Evolutionary conservation across 306 rosid genomes (phyloP), one percentile per base, ranked within the genome.

Genomic region (Alnus rubra): DNA sequence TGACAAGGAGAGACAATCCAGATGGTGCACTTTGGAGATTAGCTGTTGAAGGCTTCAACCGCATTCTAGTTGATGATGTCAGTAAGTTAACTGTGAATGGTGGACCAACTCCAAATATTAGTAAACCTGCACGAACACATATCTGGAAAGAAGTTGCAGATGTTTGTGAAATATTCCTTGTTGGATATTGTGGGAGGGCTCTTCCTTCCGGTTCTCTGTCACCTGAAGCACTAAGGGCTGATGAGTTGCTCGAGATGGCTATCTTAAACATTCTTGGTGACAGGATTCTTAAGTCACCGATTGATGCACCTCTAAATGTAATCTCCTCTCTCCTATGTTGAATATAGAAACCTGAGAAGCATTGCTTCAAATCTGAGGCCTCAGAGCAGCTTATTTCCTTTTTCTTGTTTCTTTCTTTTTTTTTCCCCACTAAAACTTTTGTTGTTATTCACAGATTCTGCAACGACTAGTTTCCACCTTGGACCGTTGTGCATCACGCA

Each of bases 121-220:
- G 90, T 77, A 92, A 85, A 86, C 85, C 91, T 84, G 90, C 89
- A 78, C 85, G 92, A 84, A 88, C 90, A 74, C 89, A 92, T 71
- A 84, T 90, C 82, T 95, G 98, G 98, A 92, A 95, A 85, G 98
- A 95, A 85, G 91, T 95, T 84, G 95, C 98, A 0, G 98, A 95
- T 78, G 88, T 92, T 74, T 95, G 90, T 85, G 98, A 95, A 82
- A 85, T 92, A 84, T 95, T 95, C 90, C 93, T 95, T 19, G 88
- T 95, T 28, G 98, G 97, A 71, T 95, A 95, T 77, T 95, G 98
- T 84, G 98, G 98, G 74, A 86, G 98, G 69, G 97, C 98, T 75
- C 92, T 92, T 83, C 87, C 90, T 76, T 91, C 98, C 30, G 88
- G 86, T 88, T 90, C 98, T 67, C 91, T 90, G 67, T 84, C 98